Evolutionary conservation across 2,329 filamentous ascomycete species (phyloP), one percentile per base, ranked within the genome.

Genomic region (Zymoseptoria tritici): DNA sequence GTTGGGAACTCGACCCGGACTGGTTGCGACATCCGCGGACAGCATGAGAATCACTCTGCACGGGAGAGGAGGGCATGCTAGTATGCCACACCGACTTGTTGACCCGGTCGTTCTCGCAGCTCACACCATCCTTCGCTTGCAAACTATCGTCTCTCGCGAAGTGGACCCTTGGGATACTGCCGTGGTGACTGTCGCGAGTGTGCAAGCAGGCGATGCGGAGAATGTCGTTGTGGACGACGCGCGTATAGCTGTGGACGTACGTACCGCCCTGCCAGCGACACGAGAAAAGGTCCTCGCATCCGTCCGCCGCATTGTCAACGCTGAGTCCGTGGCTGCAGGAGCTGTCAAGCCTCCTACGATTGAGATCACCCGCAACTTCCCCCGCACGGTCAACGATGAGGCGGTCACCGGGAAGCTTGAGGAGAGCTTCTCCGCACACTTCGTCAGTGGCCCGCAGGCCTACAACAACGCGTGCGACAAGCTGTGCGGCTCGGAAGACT

Each of bases 101-200:
- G 84, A 86, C 65, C 84, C 84, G 0, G 81, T 83, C 4, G 74
- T 86, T 1, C 78, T 85, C 64, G 83, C 84, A 9, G 78, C 80
- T 0, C 76, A 78, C 62, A 80, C 82, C 6, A 79, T 86, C 5
- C 70, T 84, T 16, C 73, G 82, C 19, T 73, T 86, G n/a, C 84
- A 86, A 70, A 78, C 77, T n/a, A 81, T 86, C 46, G 81, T 83
- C 24, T 77, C 77, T 21, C 74, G 83, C 9, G 83, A 85, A 70
- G 72, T 82, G 3, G 76, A 82, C 57, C 78, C 83, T 1, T 62
- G 57, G 29, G 82, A 85, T 58, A 73, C 79, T 11, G 81, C 78
- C 11, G 84, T 86, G 7, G 75, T 86, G 7, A 85, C 83, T 0
- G 81, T 85, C 6, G 82, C 81, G 8, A 79, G 77, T 56, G 70